These are phyloP conservation scores for Rhodamnia argentea DNA, from an alignment of 345 rosid genomes.

Conservation along the genomic window DNA sequence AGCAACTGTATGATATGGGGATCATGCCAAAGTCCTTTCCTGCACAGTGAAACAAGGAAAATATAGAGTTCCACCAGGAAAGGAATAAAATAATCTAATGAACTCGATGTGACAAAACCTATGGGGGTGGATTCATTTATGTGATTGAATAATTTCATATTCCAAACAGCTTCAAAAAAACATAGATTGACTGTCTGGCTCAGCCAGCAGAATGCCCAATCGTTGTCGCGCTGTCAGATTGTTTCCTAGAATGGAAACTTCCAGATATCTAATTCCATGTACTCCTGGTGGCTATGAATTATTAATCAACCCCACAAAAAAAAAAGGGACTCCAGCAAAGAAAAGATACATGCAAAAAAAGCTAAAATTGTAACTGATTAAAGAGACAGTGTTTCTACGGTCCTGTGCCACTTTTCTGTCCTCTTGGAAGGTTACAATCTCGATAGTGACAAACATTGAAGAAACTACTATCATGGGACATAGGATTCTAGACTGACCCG, in stretches of 20 bases:
- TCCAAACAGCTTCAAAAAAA: not conserved
- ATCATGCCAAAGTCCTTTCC: slow-evolving; percentile 48
- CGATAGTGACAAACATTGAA: not conserved
- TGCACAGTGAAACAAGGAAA: slow-evolving; percentile 15
- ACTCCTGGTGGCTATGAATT: not conserved
- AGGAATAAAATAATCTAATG: not conserved
- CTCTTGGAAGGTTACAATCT: not conserved
- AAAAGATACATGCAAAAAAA: not conserved
- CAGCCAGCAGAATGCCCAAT: not conserved
- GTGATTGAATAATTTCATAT: not conserved
- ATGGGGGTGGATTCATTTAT: not conserved
- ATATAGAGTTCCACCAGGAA: not conserved
- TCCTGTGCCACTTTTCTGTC: not conserved
- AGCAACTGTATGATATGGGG: slow-evolving; percentile 54
- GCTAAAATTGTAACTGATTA: not conserved
- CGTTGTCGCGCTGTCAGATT: not conserved
- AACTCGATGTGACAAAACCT: not conserved
- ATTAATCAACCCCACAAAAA: not conserved
- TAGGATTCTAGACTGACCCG: not conserved
- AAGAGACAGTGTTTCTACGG: not conserved
- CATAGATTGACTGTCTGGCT: not conserved
- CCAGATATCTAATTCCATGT: not conserved
- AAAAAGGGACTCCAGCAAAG: not conserved
- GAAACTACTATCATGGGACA: not conserved
- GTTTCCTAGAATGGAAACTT: not conserved